These are phyloP conservation scores for Ophiocordyceps camponoti-rufipedis DNA, from an alignment of 2,329 filamentous ascomycete species.

Conservation along the genomic window DNA sequence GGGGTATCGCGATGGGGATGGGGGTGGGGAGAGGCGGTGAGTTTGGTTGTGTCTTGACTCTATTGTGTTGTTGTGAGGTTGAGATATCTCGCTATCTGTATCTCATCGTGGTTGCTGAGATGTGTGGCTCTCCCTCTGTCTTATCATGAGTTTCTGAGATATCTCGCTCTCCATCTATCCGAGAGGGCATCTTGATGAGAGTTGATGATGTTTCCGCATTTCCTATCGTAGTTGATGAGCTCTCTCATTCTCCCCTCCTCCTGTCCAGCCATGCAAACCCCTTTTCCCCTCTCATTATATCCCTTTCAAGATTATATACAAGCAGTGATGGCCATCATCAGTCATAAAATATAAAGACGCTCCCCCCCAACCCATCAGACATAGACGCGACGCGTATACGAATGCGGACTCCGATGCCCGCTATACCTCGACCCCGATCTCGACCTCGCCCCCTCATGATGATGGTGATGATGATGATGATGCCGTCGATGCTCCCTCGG, in stretches of 20 bases:
- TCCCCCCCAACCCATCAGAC: constrained; percentile 10
- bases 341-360: too few species aligned
- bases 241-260: too few species aligned
- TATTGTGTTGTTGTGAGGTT: too few species aligned
- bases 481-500: constrained; percentile 15
- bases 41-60: background rate
- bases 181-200: background rate
- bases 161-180: background rate
- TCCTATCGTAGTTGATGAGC: too few species aligned
- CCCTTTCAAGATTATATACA: background rate
- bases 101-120: background rate
- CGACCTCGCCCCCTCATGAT: constrained; percentile 4
- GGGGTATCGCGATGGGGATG: constrained; percentile 63
- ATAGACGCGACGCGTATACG: constrained; percentile 29
- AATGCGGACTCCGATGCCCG: constrained; percentile 26
- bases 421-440: constrained; percentile 17
- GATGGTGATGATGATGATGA: background rate
- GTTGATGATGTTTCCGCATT: background rate
- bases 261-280: too few species aligned
- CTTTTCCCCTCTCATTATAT: background rate
- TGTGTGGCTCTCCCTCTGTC: too few species aligned
- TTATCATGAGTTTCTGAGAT: too few species aligned
- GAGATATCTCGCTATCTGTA: too few species aligned
- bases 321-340: background rate
- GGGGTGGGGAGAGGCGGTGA: constrained; percentile 27